Conservation (phyloP, 441 rosid species). For the Eutrema salsugineum region DNA sequence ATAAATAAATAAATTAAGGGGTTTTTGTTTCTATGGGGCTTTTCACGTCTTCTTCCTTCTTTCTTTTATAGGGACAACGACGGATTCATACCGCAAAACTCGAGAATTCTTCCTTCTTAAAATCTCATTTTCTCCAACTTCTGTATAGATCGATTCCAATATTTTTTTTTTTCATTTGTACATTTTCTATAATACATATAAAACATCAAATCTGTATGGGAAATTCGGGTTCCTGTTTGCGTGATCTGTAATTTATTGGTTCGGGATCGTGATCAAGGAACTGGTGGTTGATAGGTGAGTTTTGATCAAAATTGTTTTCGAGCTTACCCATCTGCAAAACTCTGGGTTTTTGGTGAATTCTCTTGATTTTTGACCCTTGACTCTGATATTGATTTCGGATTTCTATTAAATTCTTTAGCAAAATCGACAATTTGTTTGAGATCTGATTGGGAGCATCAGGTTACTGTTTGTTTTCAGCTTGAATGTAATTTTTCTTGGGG, state of each 20-base stretch:
- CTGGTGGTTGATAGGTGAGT: constrained; percentile 31
- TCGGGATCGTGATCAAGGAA: constrained; percentile 27
- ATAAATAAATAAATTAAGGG: too few species aligned
- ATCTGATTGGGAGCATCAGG: constrained; percentile 29
- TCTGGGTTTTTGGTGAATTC: constrained; percentile 2
- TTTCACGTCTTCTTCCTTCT: constrained; percentile 22
- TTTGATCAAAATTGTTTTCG: neutral
- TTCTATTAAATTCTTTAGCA: neutral
- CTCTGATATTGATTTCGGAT: constrained; percentile 15
- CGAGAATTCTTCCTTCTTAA: constrained; percentile 7
- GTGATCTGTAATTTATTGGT: constrained; percentile 30
- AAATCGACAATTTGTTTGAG: constrained; percentile 17
- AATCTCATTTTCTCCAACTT: constrained; percentile 1
- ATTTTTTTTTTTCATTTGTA: constrained; percentile 6
- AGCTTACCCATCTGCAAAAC: neutral
- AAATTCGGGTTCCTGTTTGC: constrained; percentile 10
- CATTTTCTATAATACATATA: constrained; percentile 17
- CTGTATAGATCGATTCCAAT: constrained; percentile 10
- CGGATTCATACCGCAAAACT: constrained; percentile 1
- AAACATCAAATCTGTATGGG: neutral
- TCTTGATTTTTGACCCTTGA: neutral
- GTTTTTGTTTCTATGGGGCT: constrained; percentile 1
- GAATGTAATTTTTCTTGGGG: neutral
- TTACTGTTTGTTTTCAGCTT: constrained; percentile 1
- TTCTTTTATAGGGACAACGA: constrained; percentile 21